Percentiles rank a stretch among this genome's conserved stretches.
These are phyloP conservation scores for Digitaria exilis DNA, from an alignment of 202 grass and related monocot species.

Conservation along the genomic window DNA sequence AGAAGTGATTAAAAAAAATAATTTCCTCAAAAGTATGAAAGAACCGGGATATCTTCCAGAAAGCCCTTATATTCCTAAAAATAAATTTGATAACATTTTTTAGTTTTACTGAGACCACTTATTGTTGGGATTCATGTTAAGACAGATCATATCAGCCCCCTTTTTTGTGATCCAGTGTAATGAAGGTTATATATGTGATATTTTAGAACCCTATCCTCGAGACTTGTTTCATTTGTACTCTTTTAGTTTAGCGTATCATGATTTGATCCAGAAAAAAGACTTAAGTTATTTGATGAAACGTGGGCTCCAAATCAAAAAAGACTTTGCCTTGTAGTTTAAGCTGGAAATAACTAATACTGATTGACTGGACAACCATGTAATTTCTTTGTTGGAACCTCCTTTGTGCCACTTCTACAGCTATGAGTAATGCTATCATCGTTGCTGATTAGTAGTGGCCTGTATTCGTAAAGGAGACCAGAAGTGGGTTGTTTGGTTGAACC, in stretches of 20 bases:
- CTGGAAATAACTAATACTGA: slow-evolving; percentile 9
- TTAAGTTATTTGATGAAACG: slow-evolving; percentile 4
- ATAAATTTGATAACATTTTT: too few relatives aligned
- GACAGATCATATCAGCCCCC: background rate
- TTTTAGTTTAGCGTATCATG: slow-evolving; percentile 26
- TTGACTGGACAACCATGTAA: background rate
- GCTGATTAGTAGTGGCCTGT: slow-evolving; percentile 4
- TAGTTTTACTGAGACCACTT: background rate
- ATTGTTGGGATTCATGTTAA: background rate
- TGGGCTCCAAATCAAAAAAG: slow-evolving; percentile 6
- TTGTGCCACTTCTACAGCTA: background rate
- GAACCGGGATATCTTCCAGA: background rate
- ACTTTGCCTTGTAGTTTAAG: slow-evolving; percentile 34
- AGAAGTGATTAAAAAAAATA: background rate
- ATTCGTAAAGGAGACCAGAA: slow-evolving; percentile 16
- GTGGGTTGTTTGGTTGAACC: background rate
- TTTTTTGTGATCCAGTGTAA: background rate
- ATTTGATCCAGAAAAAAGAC: background rate
- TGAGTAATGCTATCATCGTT: background rate
- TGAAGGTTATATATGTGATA: background rate
- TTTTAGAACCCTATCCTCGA: slow-evolving; percentile 11
- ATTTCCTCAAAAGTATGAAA: background rate
- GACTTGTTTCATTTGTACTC: background rate
- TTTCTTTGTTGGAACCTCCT: slow-evolving; percentile 28
- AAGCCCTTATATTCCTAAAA: too few relatives aligned